phyloP scores from a whole-genome alignment of 805 yeast genomes.

The Brettanomyces nanus region DNA sequence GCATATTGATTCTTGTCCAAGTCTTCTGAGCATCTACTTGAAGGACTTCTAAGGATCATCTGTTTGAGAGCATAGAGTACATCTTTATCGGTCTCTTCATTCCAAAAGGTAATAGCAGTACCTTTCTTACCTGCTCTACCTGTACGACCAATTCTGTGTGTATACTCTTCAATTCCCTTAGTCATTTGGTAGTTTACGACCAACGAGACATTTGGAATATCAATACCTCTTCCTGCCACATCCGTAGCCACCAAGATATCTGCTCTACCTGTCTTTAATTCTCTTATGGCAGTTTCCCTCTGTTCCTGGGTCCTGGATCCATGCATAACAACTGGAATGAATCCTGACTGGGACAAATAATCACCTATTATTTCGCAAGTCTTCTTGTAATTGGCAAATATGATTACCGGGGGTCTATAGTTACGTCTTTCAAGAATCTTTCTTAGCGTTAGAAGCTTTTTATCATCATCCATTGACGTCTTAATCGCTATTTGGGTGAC shows the following conservation, averaged over 20 bases:
- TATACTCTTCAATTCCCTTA: constrained; percentile 67
- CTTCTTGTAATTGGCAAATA: constrained; percentile 73
- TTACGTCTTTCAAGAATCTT: constrained; percentile 26
- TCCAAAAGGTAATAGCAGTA: constrained; percentile 64
- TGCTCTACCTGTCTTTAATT: constrained; percentile 46
- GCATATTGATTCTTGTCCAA: constrained; percentile 11
- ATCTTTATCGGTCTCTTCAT: constrained; percentile 40
- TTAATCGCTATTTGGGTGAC: constrained; percentile 65
- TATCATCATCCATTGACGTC: constrained; percentile 33
- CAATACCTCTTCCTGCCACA: constrained; percentile 94
- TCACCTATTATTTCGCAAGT: constrained; percentile 60
- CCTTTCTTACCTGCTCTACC: constrained; percentile 91
- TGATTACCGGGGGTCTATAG: constrained; percentile 54
- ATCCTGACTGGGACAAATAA: constrained; percentile 38
- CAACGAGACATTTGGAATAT: constrained; percentile 76
- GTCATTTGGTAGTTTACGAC: constrained; percentile 87
- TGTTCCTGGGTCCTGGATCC: constrained; percentile 82
- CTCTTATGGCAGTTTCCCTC: constrained; percentile 67
- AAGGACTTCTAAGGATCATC: constrained; percentile 35
- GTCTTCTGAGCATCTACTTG: constrained; percentile 34
- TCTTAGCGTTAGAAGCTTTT: constrained; percentile 35
- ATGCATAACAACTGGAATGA: constrained; percentile 58
- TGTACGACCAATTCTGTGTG: constrained; percentile 93
- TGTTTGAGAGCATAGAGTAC: constrained; percentile 43
- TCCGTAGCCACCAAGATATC: constrained; percentile 83